Percentiles rank a stretch among this genome's conserved stretches.
Evolutionary conservation across 192 early-diverging fungal genomes (phyloP).

Genomic region (Radiomyces spectabilis): DNA sequence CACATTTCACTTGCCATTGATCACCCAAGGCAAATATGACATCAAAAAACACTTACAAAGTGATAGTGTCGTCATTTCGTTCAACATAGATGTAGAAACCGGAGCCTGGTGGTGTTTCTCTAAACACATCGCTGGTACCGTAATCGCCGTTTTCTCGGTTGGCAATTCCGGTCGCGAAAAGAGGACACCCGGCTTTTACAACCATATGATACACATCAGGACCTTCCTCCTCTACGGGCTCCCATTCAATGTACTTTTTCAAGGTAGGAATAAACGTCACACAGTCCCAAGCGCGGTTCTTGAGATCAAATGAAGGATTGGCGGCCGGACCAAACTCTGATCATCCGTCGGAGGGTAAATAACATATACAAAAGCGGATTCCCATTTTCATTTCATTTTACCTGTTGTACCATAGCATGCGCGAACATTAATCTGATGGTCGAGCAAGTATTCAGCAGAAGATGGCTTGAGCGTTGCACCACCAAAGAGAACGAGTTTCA

Average conservation of each 20-base stretch:
- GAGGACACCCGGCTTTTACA: constrained; percentile 1
- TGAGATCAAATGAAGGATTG: too few relatives aligned
- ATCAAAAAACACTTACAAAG: constrained; percentile 9
- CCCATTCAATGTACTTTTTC: not conserved
- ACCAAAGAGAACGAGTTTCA: constrained; percentile 1
- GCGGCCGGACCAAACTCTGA: too few relatives aligned
- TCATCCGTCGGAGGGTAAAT: too few relatives aligned
- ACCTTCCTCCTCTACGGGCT: not conserved
- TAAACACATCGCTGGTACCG: constrained; percentile 19
- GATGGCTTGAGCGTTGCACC: constrained; percentile 1
- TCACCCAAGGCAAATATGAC: too few relatives aligned
- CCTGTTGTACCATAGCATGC: constrained; percentile 9
- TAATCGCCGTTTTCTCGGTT: constrained; percentile 14
- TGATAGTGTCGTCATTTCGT: constrained; percentile 13
- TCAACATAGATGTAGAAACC: constrained; percentile 13
- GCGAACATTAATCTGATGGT: not conserved
- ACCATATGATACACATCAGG: constrained; percentile 2
- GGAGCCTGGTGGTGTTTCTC: not conserved
- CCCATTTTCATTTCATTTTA: too few relatives aligned
- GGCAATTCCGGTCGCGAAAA: constrained; percentile 1
- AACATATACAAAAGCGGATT: too few relatives aligned
- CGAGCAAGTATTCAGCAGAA: not conserved
- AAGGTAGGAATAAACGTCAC: too few relatives aligned
- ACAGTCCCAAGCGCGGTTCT: too few relatives aligned
- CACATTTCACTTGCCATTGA: too few relatives aligned